These are phyloP conservation scores for Curvularia lunata DNA, from an alignment of 2,329 filamentous ascomycete genomes.

Conservation along the genomic window DNA sequence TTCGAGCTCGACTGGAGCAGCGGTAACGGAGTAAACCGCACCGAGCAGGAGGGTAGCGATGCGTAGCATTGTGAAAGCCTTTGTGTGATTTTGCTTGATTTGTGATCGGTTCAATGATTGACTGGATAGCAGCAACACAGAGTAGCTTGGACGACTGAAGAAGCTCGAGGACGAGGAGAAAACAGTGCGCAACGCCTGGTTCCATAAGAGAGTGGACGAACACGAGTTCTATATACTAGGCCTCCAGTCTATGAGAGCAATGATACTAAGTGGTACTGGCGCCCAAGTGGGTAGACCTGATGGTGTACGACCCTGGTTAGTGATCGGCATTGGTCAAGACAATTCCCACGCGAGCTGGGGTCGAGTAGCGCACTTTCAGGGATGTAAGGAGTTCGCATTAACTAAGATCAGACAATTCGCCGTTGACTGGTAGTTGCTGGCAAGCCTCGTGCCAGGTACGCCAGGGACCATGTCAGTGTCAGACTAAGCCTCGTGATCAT, in stretches of 20 bases:
- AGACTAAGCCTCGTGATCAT: not conserved
- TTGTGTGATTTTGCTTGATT: conserved; percentile 11
- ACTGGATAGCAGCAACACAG: not conserved
- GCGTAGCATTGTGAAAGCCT: conserved; percentile 20
- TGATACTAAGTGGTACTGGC: conserved; percentile 1
- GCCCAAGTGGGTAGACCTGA: not conserved
- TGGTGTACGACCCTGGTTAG: conserved; percentile 2
- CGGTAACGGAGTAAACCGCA: conserved; percentile 30
- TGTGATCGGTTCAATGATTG: not conserved
- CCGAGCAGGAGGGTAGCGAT: conserved; percentile 28
- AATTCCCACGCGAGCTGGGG: conserved; percentile 4
- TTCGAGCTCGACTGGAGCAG: conserved; percentile 35
- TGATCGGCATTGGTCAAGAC: conserved; percentile 6
- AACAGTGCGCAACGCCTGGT: not conserved
- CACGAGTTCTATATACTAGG: conserved; percentile 8
- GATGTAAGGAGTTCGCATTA: conserved; percentile 1
- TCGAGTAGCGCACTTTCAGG: not conserved
- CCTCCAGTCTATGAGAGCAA: not conserved
- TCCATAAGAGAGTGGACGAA: not conserved
- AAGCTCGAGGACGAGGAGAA: not conserved
- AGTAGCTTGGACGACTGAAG: not conserved
- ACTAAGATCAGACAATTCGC: conserved; percentile 16
- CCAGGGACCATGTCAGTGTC: conserved; percentile 2
- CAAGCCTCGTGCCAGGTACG: conserved; percentile 3
- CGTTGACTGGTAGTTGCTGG: conserved; percentile 4